These are phyloP conservation scores for Polytrichum formosum DNA, from an alignment of 225 moss, liverwort and hornwort species.

Conservation along the genomic window DNA sequence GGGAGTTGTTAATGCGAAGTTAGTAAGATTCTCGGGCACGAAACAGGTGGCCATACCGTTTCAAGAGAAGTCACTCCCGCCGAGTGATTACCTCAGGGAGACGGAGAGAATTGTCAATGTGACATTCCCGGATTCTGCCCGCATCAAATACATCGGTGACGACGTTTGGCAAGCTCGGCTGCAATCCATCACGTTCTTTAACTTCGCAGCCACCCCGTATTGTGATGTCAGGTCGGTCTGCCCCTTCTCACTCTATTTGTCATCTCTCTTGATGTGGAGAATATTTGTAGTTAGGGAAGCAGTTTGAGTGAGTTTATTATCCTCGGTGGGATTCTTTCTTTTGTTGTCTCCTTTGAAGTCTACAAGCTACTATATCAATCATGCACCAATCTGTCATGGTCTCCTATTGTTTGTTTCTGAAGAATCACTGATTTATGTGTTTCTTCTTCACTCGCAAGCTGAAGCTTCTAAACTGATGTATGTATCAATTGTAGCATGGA, in stretches of 20 bases:
- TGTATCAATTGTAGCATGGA: no score
- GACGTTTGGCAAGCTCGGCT: slow-evolving; percentile 71
- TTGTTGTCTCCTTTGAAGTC: no score
- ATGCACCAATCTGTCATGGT: no score
- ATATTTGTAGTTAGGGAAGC: no score
- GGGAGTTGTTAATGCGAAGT: slow-evolving; percentile 36
- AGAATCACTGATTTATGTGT: no score
- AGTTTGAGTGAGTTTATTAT: no score
- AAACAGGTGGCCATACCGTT: slow-evolving; percentile 75
- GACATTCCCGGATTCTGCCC: slow-evolving; percentile 84
- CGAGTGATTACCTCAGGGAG: slow-evolving; percentile 67
- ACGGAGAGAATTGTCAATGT: slow-evolving; percentile 83
- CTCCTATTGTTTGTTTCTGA: no score
- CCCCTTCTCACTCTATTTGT: not conserved
- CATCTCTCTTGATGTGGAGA: no score
- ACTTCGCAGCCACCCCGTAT: slow-evolving; percentile 70
- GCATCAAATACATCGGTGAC: slow-evolving; percentile 75
- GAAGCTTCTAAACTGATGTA: no score
- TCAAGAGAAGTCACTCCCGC: slow-evolving; percentile 51
- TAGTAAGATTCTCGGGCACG: slow-evolving; percentile 65
- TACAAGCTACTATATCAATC: no score
- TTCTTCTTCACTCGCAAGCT: no score
- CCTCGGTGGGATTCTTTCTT: no score
- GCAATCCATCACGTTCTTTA: slow-evolving; percentile 72
- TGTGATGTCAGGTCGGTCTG: slow-evolving; percentile 62